Evolutionary conservation across 176 grass and related monocot genomes (phyloP), one percentile per base, ranked within the genome.

Genomic region (Lolium rigidum): DNA sequence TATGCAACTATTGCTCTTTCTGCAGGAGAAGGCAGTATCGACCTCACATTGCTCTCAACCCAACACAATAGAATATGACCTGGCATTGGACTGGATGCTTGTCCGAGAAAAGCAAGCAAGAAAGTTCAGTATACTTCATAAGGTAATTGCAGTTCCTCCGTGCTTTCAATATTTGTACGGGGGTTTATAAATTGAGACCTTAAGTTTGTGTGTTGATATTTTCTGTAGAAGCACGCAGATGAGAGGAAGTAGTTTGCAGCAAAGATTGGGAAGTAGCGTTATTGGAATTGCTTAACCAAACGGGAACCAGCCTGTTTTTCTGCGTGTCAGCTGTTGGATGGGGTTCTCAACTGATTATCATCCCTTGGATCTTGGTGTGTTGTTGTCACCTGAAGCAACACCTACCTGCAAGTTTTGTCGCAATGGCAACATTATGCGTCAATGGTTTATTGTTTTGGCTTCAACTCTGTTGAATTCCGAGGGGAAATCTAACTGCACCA

Each of bases 41-140:
- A 99, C 97, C 16, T 92, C 97, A 37, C 97, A 99, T 78, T 96
- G 94, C 85, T 99, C 94, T 80, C 97, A 99, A 75, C 91, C 90
- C 26, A 99, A 99, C 71, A 99, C 97, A 58, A 85, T 99, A 15
- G 97, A 96, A 77, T 99, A 90, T 83, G 97, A 99, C 69, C 67
- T 99, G 84, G 92, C 94, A 13, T 49, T 99, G 46, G 97, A 99
- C 9, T 99, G 97, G 97, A 87, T 94, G 82, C 73, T 87, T 78
- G 12, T 81, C 66, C 86, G 82, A 83, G 86, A 83, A 87, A 88
- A 71, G 51, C 88, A 92, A 82, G 54, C 22, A 5, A 83, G 1
- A 46, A 89, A 79, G 52, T 85, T 95, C 15, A 86, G 55, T 60
- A 44, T 24, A 41, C 83, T 96, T 81, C 85, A 83, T 11, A 72